Conservation (phyloP, 768 basidiomycete genomes). For the Symmetrospora coprosmae region DNA sequence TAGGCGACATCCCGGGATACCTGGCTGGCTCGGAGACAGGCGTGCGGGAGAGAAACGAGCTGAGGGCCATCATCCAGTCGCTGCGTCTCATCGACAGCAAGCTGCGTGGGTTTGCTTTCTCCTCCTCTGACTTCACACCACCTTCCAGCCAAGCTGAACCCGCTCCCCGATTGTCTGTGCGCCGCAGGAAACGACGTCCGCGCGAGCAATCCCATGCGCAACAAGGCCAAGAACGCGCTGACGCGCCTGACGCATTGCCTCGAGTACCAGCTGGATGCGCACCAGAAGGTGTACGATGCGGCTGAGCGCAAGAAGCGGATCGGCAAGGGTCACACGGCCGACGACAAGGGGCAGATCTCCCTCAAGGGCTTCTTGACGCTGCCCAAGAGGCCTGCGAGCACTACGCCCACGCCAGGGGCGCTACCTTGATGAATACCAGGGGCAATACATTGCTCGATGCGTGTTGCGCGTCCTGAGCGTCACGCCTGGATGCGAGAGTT, state of each 20-base stretch:
- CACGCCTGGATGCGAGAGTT: too few species aligned
- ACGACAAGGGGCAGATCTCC: background rate
- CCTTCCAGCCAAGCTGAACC: too few species aligned
- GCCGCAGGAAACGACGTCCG: conserved; percentile 5
- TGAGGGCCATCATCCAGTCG: background rate
- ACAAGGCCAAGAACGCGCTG: conserved; percentile 19
- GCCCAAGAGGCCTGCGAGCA: too few species aligned
- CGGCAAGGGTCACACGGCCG: background rate
- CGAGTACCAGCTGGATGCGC: conserved; percentile 5
- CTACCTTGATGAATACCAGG: too few species aligned
- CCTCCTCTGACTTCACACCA: background rate
- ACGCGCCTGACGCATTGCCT: background rate
- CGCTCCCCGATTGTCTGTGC: background rate
- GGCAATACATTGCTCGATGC: too few species aligned
- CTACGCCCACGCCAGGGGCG: too few species aligned
- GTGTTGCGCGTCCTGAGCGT: too few species aligned
- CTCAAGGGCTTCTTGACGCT: background rate
- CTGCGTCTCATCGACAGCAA: conserved; percentile 3
- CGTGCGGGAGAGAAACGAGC: too few species aligned
- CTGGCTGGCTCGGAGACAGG: background rate
- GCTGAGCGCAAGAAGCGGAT: background rate
- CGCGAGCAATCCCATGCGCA: background rate
- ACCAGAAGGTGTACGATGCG: too few species aligned
- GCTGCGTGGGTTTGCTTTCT: background rate
- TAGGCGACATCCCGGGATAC: background rate